These are phyloP conservation scores for Xylaria sp. DNA, from an alignment of 2,329 filamentous ascomycete species.

Conservation along the genomic window DNA sequence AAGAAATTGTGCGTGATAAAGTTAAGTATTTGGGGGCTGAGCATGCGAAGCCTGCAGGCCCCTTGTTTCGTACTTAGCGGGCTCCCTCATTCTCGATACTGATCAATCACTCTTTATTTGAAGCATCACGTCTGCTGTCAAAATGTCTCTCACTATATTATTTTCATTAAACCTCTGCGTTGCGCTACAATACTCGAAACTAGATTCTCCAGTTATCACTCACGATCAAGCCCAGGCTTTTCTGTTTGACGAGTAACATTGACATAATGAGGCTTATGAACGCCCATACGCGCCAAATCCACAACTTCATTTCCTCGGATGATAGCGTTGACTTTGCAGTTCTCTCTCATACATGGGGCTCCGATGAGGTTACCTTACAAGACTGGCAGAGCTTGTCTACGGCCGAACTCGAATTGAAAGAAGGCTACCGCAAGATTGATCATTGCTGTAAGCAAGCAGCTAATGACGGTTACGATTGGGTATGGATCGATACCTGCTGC, in stretches of 20 bases:
- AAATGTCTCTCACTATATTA: not conserved
- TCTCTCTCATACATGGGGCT: conserved; percentile 32
- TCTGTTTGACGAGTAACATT: no score
- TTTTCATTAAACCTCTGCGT: not conserved
- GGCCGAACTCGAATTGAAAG: conserved; percentile 8
- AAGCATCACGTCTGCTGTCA: not conserved
- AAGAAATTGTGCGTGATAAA: not conserved
- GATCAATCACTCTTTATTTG: conserved; percentile 2
- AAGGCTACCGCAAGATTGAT: conserved; percentile 27
- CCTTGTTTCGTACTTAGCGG: conserved; percentile 6
- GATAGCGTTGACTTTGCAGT: conserved; percentile 22
- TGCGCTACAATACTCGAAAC: not conserved
- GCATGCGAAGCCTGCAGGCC: not conserved
- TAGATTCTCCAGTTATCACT: not conserved
- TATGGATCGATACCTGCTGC: conserved; percentile 32
- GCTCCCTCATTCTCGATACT: conserved; percentile 13
- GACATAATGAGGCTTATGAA: conserved; percentile 26
- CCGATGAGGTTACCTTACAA: conserved; percentile 20
- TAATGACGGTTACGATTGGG: conserved; percentile 25
- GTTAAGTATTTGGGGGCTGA: not conserved
- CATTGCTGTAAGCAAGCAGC: conserved; percentile 27
- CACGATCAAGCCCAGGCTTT: not conserved
- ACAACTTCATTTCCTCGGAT: conserved; percentile 9
- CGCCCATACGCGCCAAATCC: conserved; percentile 10
- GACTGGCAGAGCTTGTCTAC: conserved; percentile 18